These are phyloP conservation scores for Alternaria sp. DNA, from an alignment of 2,329 filamentous ascomycete genomes.

Conservation along the genomic window DNA sequence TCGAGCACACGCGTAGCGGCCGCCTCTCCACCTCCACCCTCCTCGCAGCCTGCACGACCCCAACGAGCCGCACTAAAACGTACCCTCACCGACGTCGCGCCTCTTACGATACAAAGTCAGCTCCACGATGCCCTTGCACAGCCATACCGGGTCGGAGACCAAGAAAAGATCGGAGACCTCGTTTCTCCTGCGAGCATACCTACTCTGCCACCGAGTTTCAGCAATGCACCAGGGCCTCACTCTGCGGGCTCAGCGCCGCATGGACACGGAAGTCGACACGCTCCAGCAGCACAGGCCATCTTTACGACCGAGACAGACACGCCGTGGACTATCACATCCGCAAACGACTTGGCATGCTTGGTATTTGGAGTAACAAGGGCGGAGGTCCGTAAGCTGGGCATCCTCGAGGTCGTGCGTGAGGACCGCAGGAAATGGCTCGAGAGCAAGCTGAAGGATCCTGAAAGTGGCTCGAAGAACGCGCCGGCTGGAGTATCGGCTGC, in stretches of 20 bases:
- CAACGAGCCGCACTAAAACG: conserved; percentile 74
- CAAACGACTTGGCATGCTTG: conserved; percentile 93
- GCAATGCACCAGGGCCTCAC: conserved; percentile 41
- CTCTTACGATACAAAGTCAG: conserved; percentile 77
- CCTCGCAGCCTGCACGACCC: conserved; percentile 31
- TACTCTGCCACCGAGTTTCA: conserved; percentile 43
- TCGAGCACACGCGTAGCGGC: conserved; percentile 25
- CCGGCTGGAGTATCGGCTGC: conserved; percentile 45
- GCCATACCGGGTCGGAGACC: conserved; percentile 70
- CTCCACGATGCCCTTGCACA: conserved; percentile 85
- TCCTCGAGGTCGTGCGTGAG: conserved; percentile 90
- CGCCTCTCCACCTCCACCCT: conserved; percentile 27
- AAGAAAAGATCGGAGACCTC: conserved; percentile 51
- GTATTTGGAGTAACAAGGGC: conserved; percentile 99
- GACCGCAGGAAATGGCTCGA: conserved; percentile 90
- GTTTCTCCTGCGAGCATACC: conserved; percentile 56
- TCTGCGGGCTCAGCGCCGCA: conserved; percentile 62
- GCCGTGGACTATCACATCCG: conserved; percentile 94
- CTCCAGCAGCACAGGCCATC: conserved; percentile 90
- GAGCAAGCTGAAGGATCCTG: conserved; percentile 75
- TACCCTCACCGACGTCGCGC: conserved; percentile 83
- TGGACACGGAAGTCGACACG: conserved; percentile 87
- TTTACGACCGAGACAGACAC: conserved; percentile 92
- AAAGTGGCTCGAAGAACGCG: conserved; percentile 53
- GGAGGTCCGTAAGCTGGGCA: conserved; percentile 92